Conservation (phyloP, 176 grass and related monocot species). For the Poa pratensis region DNA sequence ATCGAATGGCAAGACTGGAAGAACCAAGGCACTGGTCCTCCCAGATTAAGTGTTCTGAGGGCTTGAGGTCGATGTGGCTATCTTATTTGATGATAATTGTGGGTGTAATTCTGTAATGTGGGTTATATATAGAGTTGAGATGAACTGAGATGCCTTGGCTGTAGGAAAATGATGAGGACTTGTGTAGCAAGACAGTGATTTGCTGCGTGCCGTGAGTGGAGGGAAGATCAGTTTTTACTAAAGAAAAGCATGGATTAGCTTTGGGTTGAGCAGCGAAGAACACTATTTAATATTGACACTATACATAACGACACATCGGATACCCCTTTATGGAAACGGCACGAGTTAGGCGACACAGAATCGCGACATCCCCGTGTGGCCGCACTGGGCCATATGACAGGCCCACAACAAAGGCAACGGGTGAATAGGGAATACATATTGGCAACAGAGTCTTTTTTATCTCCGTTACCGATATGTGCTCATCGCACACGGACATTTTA, state of each 20-base stretch:
- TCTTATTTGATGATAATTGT: not conserved
- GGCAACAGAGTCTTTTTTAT: too few species aligned
- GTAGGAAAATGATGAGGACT: not conserved
- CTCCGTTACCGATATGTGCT: too few species aligned
- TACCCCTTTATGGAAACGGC: too few species aligned
- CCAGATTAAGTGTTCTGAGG: not conserved
- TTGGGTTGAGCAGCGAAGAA: not conserved
- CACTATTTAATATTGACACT: not conserved
- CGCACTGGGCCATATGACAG: too few species aligned
- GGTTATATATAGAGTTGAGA: not conserved
- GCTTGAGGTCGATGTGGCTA: not conserved
- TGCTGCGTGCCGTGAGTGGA: not conserved
- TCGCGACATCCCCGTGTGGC: too few species aligned
- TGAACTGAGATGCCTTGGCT: not conserved
- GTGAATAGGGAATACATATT: too few species aligned
- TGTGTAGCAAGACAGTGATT: not conserved
- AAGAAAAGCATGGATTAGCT: not conserved
- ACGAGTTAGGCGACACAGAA: too few species aligned
- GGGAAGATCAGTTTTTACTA: not conserved
- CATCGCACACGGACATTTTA: too few species aligned
- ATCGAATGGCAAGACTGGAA: too few species aligned
- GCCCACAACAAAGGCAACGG: too few species aligned
- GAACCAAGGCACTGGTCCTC: too few species aligned
- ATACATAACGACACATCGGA: too few species aligned
- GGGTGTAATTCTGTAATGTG: not conserved